Evolutionary conservation across 2,329 filamentous ascomycete genomes (phyloP).

Genomic region (Thermomyces lanuginosus): DNA sequence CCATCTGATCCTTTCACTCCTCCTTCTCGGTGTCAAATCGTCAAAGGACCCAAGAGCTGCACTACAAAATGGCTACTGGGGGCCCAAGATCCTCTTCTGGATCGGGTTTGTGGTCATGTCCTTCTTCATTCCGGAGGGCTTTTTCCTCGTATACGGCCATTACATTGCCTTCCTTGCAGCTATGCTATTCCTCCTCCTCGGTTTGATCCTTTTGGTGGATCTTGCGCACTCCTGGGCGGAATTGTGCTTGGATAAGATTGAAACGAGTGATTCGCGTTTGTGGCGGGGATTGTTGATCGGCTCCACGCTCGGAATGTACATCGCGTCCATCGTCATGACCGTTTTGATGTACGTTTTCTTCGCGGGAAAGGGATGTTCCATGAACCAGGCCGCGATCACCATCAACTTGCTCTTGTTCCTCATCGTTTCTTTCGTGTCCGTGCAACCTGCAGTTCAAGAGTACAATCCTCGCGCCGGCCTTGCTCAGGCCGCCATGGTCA

Average conservation of each 20-base stretch:
- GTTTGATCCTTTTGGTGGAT: constrained; percentile 82
- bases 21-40: constrained; percentile 72
- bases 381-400: constrained; percentile 94
- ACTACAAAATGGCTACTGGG: constrained; percentile 98
- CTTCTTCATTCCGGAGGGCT: constrained; percentile 86
- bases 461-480: constrained; percentile 85
- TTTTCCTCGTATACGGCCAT: constrained; percentile 93
- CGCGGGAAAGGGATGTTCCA: constrained; percentile 60
- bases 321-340: constrained; percentile 82
- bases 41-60: constrained; percentile 76
- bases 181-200: constrained; percentile 84
- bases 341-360: constrained; percentile 97
- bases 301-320: constrained; percentile 85
- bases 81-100: constrained; percentile 87
- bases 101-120: constrained; percentile 71
- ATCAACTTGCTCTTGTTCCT: constrained; percentile 79
- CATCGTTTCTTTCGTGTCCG: constrained; percentile 63
- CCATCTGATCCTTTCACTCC: constrained; percentile 68
- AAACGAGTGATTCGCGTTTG: constrained; percentile 63
- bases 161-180: constrained; percentile 79
- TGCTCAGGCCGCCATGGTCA: constrained; percentile 94
- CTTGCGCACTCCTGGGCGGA: constrained; percentile 95
- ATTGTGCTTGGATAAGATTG: constrained; percentile 85
- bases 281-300: constrained; percentile 84
- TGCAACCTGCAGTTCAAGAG: constrained; percentile 80